These are phyloP conservation scores for Globisporangium cystogenes DNA, from an alignment of 352 stramenopile species.

Conservation along the genomic window DNA sequence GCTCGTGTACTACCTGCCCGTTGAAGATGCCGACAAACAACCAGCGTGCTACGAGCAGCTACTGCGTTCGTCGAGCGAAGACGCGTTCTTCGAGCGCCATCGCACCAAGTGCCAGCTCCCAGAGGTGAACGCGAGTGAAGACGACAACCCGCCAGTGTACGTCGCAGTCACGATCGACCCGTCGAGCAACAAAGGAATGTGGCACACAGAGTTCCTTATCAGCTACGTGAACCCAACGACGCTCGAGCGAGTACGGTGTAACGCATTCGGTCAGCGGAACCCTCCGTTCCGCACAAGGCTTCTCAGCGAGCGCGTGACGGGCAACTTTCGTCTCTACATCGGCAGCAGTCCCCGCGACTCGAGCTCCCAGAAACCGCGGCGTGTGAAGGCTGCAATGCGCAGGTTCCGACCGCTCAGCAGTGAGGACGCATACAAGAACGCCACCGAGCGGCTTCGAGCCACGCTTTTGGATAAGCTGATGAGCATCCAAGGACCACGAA, in stretches of 20 bases:
- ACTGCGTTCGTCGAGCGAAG: slow-evolving; percentile 18
- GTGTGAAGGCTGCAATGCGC: slow-evolving; percentile 5
- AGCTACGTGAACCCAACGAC: slow-evolving; percentile 46
- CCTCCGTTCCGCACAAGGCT: slow-evolving; percentile 19
- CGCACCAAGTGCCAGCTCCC: slow-evolving; percentile 27
- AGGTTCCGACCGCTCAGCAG: slow-evolving; percentile 18
- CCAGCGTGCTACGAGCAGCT: slow-evolving; percentile 50
- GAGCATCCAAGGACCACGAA: slow-evolving; percentile 40
- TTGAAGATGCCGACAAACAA: slow-evolving; percentile 22
- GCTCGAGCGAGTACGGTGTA: slow-evolving; percentile 37
- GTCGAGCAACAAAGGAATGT: slow-evolving; percentile 15
- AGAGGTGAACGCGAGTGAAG: slow-evolving; percentile 13
- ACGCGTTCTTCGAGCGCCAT: slow-evolving; percentile 14
- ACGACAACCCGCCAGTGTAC: slow-evolving; percentile 49
- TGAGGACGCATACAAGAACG: slow-evolving; percentile 15
- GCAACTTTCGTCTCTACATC: slow-evolving; percentile 49
- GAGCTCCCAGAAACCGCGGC: slow-evolving; percentile 22
- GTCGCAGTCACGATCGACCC: slow-evolving; percentile 53
- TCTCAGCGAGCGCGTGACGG: slow-evolving; percentile 36
- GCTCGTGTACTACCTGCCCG: slow-evolving; percentile 60
- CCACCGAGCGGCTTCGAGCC: slow-evolving; percentile 39
- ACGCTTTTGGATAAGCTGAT: slow-evolving; percentile 53
- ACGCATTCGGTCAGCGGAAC: slow-evolving; percentile 17
- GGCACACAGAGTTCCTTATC: slow-evolving; percentile 44
- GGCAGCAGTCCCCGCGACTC: slow-evolving; percentile 65